phyloP scores from a whole-genome alignment of 2,329 filamentous ascomycete species.

The Hypoxylon sp. region DNA sequence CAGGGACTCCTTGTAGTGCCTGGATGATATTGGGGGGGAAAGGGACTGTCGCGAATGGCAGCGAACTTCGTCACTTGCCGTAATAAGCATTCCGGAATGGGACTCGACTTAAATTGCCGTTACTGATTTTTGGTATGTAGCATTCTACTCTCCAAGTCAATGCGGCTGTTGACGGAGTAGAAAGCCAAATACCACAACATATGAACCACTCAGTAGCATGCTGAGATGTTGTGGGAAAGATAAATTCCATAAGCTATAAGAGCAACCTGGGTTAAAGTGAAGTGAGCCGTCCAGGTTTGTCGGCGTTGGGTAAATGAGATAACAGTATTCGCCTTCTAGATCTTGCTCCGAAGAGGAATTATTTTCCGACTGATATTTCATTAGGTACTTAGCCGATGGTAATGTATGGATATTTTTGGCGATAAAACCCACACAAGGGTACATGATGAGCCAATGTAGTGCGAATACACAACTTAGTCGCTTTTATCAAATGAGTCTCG shows the following conservation, averaged over 20 bases:
- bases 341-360: conserved; percentile 10
- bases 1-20: neutral
- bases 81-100: conserved; percentile 7
- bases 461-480: conserved; percentile 17
- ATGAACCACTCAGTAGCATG: conserved; percentile 9
- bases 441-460: conserved; percentile 20
- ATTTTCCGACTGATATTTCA: conserved; percentile 9
- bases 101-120: conserved; percentile 1
- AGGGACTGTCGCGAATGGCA: neutral
- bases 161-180: conserved; percentile 33
- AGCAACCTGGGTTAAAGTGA: conserved; percentile 7
- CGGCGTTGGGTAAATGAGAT: conserved; percentile 3
- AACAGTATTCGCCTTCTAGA: neutral
- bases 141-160: conserved; percentile 24
- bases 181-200: conserved; percentile 33
- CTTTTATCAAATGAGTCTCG: conserved; percentile 15
- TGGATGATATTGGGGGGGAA: neutral
- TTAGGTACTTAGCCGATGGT: conserved; percentile 15
- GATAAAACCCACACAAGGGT: conserved; percentile 16
- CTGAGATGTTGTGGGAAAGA: conserved; percentile 8
- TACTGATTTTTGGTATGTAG: conserved; percentile 7
- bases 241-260: conserved; percentile 11
- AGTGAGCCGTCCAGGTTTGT: neutral
- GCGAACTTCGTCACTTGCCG: conserved; percentile 4
- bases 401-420: conserved; percentile 1